Conservation (phyloP, 306 rosid genomes). For the Rosa multiflora region DNA sequence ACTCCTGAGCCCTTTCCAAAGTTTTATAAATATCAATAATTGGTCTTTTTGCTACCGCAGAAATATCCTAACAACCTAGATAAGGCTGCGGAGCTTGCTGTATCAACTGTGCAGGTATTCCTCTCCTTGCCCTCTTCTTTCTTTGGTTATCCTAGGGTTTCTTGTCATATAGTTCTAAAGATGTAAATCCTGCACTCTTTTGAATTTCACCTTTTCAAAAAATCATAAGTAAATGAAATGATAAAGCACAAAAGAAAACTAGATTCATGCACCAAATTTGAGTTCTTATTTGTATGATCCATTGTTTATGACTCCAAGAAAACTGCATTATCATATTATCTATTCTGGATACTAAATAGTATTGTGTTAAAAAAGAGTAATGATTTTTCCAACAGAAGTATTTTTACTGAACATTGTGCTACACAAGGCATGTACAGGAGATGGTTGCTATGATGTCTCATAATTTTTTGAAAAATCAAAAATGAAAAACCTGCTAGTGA, state of each 20-base stretch:
- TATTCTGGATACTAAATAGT: neutral
- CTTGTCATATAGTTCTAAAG: neutral
- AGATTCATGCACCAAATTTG: neutral
- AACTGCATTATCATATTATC: neutral
- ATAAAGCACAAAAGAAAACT: neutral
- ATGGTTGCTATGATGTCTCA: neutral
- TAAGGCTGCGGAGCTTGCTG: slow-evolving; percentile 85
- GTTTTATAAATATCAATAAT: slow-evolving; percentile 19
- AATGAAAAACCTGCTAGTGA: neutral
- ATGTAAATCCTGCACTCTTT: neutral
- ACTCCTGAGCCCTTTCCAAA: slow-evolving; percentile 3
- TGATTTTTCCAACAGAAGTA: neutral
- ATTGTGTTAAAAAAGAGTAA: neutral
- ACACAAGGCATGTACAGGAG: neutral
- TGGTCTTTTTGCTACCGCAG: slow-evolving; percentile 37
- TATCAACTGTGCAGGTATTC: slow-evolving; percentile 79
- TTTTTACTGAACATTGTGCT: neutral
- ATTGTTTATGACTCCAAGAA: neutral
- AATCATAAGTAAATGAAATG: neutral
- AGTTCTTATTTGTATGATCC: neutral
- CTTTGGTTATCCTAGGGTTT: neutral
- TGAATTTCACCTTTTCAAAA: neutral
- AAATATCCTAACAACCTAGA: slow-evolving; percentile 68
- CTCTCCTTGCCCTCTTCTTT: neutral
- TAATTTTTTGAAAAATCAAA: neutral